Base-by-base conservation (phyloP, 1,139 yeast species). In the Entelexis sorbosivorans region DNA sequence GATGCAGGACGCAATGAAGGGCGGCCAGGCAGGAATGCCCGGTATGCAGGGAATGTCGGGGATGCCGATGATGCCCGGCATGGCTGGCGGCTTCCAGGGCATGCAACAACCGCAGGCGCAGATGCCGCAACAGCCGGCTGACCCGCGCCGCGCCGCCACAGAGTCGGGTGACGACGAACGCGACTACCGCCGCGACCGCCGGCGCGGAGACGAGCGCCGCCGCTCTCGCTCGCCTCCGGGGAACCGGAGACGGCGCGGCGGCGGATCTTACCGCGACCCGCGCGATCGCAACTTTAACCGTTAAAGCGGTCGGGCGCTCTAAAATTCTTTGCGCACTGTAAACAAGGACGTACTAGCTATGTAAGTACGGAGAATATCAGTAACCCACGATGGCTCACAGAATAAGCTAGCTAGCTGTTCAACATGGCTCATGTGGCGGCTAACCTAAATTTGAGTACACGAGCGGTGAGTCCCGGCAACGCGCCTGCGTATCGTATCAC, bases 1-100 rank as follows among this genome's bases (percentile, higher is more conserved):
- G 52, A 61, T 65, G 68, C 71, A 65, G 54, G 69, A 66, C 52
- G 63, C 64, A 64, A 65, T 66, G 69, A 58, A 57, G 22, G 54
- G 50, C 33, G 61, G 61, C 19, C 55, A 53, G 16, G 56, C 58
- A 43, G 42, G 35, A 9, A 50, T 46, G 51, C 48, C 50, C 5
- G 55, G 52, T 1, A 49, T 48, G 59, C 55, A 29, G 31, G 56
- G 44, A 6, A 52, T 52, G 56, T 19, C 38, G 32, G 51, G 49
- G 38, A 52, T 49, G 58, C 47, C 49, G 24, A 49, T 44, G 57
- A 45, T 34, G 48, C 47, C 38, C 10, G 47, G 50, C 46, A 47
- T 59, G 61, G 34, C 38, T 17, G 38, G 56, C 57, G 32, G 49
- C 53, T 31, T 57, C 61, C 48, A 51, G 48, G 46, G 46, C 8